Evolutionary conservation across 441 rosid species (phyloP), one percentile per base, ranked within the genome.

Genomic region (Adansonia grandidieri): DNA sequence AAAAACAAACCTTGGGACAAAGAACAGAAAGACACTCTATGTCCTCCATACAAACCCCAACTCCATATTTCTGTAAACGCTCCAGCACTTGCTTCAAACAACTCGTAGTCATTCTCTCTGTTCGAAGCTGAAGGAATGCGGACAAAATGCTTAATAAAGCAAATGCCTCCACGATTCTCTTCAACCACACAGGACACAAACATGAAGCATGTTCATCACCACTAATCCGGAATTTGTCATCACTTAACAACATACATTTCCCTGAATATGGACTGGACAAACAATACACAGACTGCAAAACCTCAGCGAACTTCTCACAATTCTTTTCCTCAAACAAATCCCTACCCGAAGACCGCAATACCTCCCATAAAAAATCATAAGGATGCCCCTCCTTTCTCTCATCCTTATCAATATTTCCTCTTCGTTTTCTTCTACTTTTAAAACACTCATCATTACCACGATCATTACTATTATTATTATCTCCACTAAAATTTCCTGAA

Each of bases 181-280:
- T 89, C 91, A 95, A 81, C 99, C 99, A 93, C 28, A 54, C 80
- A 4, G 97, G 97, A 81, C 99, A 95, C 65, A 80, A 84, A 85
- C 99, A 93, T 42, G 64, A 13, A 78, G 71, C 82, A 32, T 64
- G 28, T 37, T 37, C 20, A 56, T 58, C 84, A 44, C 54, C 84
- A 44, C 54, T 40, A 54, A 11, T 24, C 65, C 24, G 42, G 54
- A 47, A 47, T 60, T 76, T 68, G 9, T 70, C 85, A 71, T 83
- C 83, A 61, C 77, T 80, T 28, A 85, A 75, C 84, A 90, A 67
- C 86, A 83, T 77, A 63, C 99, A 95, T 68, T 82, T 85, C 79
- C 83, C 86, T 15, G 88, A 85, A 77, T 78, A 76, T 0, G 88
- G 89, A 86, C 88, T 83, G 9, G 84, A 81, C 87, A 94, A 82